These are phyloP conservation scores for Brettanomyces sp. DNA, from an alignment of 805 yeast species.

Conservation along the genomic window DNA sequence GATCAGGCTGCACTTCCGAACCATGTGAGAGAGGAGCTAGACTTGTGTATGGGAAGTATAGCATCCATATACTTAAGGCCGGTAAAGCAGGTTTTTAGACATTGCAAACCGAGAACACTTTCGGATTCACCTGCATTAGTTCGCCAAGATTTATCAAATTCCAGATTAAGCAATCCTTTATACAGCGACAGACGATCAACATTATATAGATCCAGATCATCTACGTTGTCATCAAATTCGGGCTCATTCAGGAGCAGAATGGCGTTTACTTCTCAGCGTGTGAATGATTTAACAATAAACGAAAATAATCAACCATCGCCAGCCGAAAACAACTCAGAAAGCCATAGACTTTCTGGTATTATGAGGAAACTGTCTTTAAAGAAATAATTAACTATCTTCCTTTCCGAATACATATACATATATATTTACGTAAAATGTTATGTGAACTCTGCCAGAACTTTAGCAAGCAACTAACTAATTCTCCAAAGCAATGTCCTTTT, in stretches of 20 bases:
- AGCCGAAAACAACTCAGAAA: too few relatives aligned
- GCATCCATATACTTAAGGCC: constrained; percentile 83
- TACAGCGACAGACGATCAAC: not conserved
- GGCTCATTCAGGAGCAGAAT: not conserved
- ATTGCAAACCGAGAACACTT: constrained; percentile 42
- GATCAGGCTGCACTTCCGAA: constrained; percentile 68
- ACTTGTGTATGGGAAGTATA: constrained; percentile 69
- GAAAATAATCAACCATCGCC: not conserved
- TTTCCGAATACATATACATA: not conserved
- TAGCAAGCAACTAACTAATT: not conserved
- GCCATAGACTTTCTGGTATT: too few relatives aligned
- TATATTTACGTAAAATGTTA: not conserved
- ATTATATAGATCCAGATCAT: not conserved
- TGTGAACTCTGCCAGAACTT: too few relatives aligned
- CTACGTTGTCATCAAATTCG: not conserved
- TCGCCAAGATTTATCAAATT: constrained; percentile 4
- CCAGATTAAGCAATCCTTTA: not conserved
- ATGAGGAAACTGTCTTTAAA: not conserved
- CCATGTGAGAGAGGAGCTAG: constrained; percentile 66
- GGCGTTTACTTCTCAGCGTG: not conserved
- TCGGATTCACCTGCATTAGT: constrained; percentile 40
- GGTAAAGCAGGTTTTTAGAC: constrained; percentile 67
- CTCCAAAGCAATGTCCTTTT: not conserved
- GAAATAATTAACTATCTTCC: not conserved
- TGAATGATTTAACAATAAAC: not conserved